Evolutionary conservation across 2,329 filamentous ascomycete genomes (phyloP).

Genomic region (Pestalotiopsis sp.): DNA sequence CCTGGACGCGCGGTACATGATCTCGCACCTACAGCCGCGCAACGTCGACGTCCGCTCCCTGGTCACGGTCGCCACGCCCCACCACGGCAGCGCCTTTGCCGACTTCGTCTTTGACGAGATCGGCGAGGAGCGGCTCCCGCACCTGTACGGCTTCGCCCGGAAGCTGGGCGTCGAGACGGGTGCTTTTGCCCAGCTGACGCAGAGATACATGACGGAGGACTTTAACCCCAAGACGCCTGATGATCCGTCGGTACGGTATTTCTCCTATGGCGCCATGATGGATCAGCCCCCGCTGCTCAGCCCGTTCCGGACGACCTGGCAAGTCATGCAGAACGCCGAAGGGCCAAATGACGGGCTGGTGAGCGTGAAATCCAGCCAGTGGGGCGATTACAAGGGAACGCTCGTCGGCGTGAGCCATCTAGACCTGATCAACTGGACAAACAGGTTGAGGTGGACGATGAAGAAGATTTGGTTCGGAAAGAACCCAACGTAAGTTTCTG

Average conservation of each 20-base stretch:
- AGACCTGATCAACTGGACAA: conserved; percentile 71
- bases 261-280: conserved; percentile 62
- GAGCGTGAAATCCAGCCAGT: conserved; percentile 64
- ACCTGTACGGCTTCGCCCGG: conserved; percentile 54
- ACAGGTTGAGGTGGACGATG: conserved; percentile 58
- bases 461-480: conserved; percentile 56
- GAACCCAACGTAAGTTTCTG: conserved; percentile 49
- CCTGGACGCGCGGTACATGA: conserved; percentile 68
- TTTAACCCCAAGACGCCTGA: conserved; percentile 64
- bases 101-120: conserved; percentile 55
- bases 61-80: conserved; percentile 59
- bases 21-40: conserved; percentile 54
- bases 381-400: conserved; percentile 68
- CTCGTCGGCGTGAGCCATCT: conserved; percentile 64
- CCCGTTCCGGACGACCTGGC: conserved; percentile 59
- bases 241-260: conserved; percentile 56
- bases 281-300: conserved; percentile 64
- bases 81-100: conserved; percentile 58
- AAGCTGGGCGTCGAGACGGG: conserved; percentile 57
- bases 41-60: conserved; percentile 52
- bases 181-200: conserved; percentile 65
- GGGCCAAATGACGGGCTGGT: conserved; percentile 70
- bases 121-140: conserved; percentile 53
- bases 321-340: conserved; percentile 52
- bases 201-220: conserved; percentile 56